Evolutionary conservation across 2,329 filamentous ascomycete species (phyloP).

Genomic region (Amphichorda felina): DNA sequence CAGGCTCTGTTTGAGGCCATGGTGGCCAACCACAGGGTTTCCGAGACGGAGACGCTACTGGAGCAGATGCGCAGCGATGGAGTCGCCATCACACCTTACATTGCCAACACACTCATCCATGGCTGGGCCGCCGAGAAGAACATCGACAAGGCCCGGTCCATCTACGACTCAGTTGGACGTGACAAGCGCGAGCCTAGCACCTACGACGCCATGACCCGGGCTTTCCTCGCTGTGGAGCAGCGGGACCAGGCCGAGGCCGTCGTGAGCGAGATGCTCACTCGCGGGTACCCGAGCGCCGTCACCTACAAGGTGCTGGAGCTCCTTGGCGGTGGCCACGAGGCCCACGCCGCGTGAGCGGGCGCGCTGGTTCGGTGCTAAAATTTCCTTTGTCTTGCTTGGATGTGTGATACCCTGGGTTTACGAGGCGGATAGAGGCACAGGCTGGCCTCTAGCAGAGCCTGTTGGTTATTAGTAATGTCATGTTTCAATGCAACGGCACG

Average conservation of each 20-base stretch:
- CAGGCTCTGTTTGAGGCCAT: slow-evolving; percentile 95
- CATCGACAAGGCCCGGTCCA: slow-evolving; percentile 62
- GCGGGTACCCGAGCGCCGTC: slow-evolving; percentile 85
- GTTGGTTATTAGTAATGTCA: neutral
- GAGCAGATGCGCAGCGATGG: slow-evolving; percentile 59
- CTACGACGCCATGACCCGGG: slow-evolving; percentile 96
- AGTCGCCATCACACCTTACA: slow-evolving; percentile 89
- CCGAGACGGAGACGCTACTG: slow-evolving; percentile 63
- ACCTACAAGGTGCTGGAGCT: slow-evolving; percentile 90
- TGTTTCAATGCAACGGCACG: no score
- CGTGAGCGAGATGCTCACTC: slow-evolving; percentile 79
- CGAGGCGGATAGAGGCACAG: neutral
- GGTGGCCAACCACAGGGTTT: slow-evolving; percentile 85
- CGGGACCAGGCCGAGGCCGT: slow-evolving; percentile 64
- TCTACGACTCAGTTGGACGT: slow-evolving; percentile 69
- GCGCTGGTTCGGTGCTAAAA: slow-evolving; percentile 1
- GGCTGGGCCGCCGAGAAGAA: slow-evolving; percentile 84
- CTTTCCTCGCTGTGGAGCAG: slow-evolving; percentile 76
- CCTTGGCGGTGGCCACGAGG: slow-evolving; percentile 48
- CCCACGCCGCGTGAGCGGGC: slow-evolving; percentile 13
- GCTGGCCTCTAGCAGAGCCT: neutral
- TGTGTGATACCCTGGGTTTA: slow-evolving; percentile 14
- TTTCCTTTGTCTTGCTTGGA: slow-evolving; percentile 3
- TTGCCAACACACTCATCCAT: slow-evolving; percentile 95
- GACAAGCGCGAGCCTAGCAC: slow-evolving; percentile 89